Conservation (phyloP, 2,329 filamentous ascomycete genomes). For the Cucurbitaria berberidis region DNA sequence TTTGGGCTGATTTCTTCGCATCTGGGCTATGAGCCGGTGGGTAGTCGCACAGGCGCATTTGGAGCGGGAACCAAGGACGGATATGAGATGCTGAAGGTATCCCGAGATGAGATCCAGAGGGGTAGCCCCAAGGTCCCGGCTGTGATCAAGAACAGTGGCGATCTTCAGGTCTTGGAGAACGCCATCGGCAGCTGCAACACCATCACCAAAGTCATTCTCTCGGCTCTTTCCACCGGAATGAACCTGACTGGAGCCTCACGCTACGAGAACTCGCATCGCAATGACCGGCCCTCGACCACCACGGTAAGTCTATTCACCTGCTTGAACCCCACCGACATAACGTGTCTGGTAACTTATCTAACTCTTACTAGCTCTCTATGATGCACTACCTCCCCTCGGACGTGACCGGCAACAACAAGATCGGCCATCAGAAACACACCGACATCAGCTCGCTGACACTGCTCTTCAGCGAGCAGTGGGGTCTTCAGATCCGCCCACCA, state of each 20-base stretch:
- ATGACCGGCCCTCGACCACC: slow-evolving; percentile 40
- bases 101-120: slow-evolving; percentile 42
- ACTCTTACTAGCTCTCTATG: slow-evolving; percentile 29
- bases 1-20: slow-evolving; percentile 62
- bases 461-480: slow-evolving; percentile 62
- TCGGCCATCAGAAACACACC: slow-evolving; percentile 44
- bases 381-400: slow-evolving; percentile 43
- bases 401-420: slow-evolving; percentile 24
- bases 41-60: slow-evolving; percentile 38
- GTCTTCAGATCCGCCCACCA: slow-evolving; percentile 62
- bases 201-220: slow-evolving; percentile 52
- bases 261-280: slow-evolving; percentile 41
- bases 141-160: slow-evolving; percentile 37
- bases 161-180: slow-evolving; percentile 35
- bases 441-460: slow-evolving; percentile 41
- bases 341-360: background rate
- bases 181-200: slow-evolving; percentile 39
- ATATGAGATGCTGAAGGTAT: slow-evolving; percentile 45
- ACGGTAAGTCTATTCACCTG: slow-evolving; percentile 22
- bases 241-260: slow-evolving; percentile 32
- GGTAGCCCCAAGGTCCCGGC: slow-evolving; percentile 29
- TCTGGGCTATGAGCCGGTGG: slow-evolving; percentile 53
- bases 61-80: slow-evolving; percentile 37
- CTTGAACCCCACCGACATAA: background rate
- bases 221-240: slow-evolving; percentile 50